A percentile compares a stretch with the other conserved stretches of the same genome.
Evolutionary conservation across 768 basidiomycete species (phyloP).

Genomic region (Kondoa subrosea): DNA sequence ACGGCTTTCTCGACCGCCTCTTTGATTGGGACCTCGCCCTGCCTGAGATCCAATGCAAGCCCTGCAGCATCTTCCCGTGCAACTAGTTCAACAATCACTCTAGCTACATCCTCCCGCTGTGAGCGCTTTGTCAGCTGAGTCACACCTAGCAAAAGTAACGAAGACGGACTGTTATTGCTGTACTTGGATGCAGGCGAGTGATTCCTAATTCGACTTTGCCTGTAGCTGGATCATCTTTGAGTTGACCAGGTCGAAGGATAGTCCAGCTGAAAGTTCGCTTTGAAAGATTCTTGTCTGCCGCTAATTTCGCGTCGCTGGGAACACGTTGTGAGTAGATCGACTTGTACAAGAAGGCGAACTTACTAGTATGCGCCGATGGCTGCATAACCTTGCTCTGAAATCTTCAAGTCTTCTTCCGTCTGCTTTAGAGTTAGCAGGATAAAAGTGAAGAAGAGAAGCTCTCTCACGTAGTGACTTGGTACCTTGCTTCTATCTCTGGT

Average conservation of each 20-base stretch:
- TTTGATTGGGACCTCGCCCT: not conserved
- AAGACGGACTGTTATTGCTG: constrained; percentile 37
- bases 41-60: not conserved
- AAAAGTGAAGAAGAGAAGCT: not conserved
- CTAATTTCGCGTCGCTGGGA: constrained; percentile 36
- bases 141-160: not conserved
- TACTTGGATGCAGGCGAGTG: constrained; percentile 37
- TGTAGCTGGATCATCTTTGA: constrained; percentile 40
- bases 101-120: not conserved
- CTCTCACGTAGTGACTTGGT: constrained; percentile 43
- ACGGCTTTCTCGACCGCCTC: constrained; percentile 1
- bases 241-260: constrained; percentile 45
- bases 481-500: constrained; percentile 40
- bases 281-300: constrained; percentile 37
- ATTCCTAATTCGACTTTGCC: constrained; percentile 42
- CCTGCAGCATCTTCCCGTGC: not conserved
- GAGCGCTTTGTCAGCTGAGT: not conserved
- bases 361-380: not conserved
- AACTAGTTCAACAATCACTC: not conserved
- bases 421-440: not conserved
- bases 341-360: not conserved
- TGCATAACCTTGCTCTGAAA: not conserved
- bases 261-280: constrained; percentile 48
- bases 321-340: constrained; percentile 21
- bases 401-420: too few species aligned